Evolutionary conservation across 345 rosid genomes (phyloP), one percentile per base, ranked within the genome.

Genomic region (Linum trigynum): DNA sequence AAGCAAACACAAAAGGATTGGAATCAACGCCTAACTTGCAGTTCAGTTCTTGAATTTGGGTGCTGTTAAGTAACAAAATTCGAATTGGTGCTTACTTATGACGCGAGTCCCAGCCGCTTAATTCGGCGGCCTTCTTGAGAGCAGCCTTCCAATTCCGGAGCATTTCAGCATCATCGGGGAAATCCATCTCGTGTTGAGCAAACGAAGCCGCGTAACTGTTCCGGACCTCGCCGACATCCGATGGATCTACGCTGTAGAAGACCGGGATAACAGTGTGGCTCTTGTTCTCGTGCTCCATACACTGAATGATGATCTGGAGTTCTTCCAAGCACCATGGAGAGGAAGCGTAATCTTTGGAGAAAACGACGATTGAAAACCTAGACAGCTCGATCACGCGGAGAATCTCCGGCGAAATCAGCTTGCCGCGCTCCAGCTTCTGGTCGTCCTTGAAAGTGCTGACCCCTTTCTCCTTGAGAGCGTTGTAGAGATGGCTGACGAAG

Each of bases 381-480:
- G 62, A 59, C 38, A 10, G 38, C 12, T 59, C 5, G 14, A 59
- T 59, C 2, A 39, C 62, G 36, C 62, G 37, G 36, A 9, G 62
- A 38, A 59, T 23, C 39, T 59, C 62, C 3, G 62, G 38, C 5
- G 14, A 9, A 7, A 59, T 59, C 1, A 5, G 7, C 62, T 59
- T 38, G 14, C 39, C 62, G 38, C 62, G 36, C 36, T 23, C 62
- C 3, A 59, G 36, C 14, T 11, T 35, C 8, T n/a, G 38, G 11
- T 59, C 62, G 62, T 59, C 62, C 35, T 38, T 59, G 39, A 59
- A 59, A 10, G 62, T 59, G 62, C 39, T 35, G 38, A 59, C 5
- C 9, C 62, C 62, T 16, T 17, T 9, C 39, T 4, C 38, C 38
- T 32, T 12, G 38, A 59, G 38, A 5, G 62, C 62, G 14, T 17